Base-by-base conservation (phyloP, 768 basidiomycete genomes). In the Chalciporus pseudorubinellus region DNA sequence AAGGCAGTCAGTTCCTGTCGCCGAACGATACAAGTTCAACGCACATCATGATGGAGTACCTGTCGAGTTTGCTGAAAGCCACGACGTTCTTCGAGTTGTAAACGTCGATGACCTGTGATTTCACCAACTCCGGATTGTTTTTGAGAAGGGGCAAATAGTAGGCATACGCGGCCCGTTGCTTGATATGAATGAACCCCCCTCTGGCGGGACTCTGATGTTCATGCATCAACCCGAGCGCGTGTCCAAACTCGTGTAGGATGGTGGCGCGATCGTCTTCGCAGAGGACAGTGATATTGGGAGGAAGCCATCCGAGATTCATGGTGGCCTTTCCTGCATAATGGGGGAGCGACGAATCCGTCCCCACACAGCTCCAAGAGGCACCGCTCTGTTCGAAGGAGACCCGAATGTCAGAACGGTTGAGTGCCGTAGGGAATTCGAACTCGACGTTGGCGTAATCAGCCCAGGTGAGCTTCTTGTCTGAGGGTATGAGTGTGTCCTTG, bases 221-320 rank as follows among this genome's bases (percentile, higher is more conserved):
- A 26, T 59, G 55, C 22, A 57, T 13, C 13, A 56, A 31, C 13
- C 58, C 58, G n/a, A 59, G 46, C 14, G 39, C 48, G 28, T 59
- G 58, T 1, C 58, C 58, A 22, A 50, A 59, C 26, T 59, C 55
- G 41, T 59, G 58, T 12, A 59, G 46, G 18, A 59, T 53, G 4
- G 40, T 50, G 5, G 44, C 58, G 5, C 44, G 36, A 29, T 59
- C 51, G 10, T 9, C 8, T 2, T 4, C 29, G 10, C 10, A 6
- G 10, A 28, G 26, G 29, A 3, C 12, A 24, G 24, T 3, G 12
- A 2, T 9, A 4, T 9, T 3, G 9, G 4, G 5, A 10, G 29
- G 5, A 10, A 31, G 10, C 29, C 29, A 31, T 9, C 29, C 29
- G 29, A 31, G 12, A 31, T 31, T 31, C 29, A 31, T 13, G 10